Conservation (phyloP, 768 basidiomycete genomes). For the Russula abietina region DNA sequence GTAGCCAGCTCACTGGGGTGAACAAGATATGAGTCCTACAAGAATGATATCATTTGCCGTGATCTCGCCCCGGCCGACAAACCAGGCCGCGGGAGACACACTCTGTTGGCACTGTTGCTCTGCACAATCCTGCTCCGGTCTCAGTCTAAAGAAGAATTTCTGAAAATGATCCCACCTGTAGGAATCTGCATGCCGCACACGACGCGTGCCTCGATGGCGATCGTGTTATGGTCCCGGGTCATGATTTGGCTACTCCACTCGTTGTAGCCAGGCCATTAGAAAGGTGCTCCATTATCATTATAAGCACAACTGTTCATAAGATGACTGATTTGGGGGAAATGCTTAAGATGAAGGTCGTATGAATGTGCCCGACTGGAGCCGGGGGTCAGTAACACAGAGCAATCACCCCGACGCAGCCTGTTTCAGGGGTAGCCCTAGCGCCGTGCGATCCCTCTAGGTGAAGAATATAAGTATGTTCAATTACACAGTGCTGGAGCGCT, state of each 20-base stretch:
- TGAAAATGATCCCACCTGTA: neutral
- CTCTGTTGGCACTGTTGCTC: too few relatives aligned
- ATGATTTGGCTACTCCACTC: constrained; percentile 9
- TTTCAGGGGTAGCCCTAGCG: neutral
- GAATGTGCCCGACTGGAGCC: neutral
- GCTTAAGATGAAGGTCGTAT: constrained; percentile 3
- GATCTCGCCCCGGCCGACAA: too few relatives aligned
- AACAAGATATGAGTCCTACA: too few relatives aligned
- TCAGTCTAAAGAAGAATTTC: neutral
- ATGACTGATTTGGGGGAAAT: neutral
- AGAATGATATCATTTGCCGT: too few relatives aligned
- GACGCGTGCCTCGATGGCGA: too few relatives aligned
- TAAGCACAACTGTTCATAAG: neutral
- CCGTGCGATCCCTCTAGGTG: neutral
- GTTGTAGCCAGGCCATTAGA: constrained; percentile 15
- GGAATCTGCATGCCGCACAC: constrained; percentile 7
- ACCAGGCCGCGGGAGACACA: too few relatives aligned
- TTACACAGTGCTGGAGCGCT: neutral
- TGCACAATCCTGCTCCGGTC: too few relatives aligned
- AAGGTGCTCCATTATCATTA: too few relatives aligned
- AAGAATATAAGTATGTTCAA: constrained; percentile 21
- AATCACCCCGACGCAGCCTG: neutral
- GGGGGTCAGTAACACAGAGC: neutral
- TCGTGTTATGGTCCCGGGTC: constrained; percentile 8
- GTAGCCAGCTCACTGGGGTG: too few relatives aligned